Evolutionary conservation across 140 eudicot genomes (phyloP).

Genomic region (Cichorium intybus): DNA sequence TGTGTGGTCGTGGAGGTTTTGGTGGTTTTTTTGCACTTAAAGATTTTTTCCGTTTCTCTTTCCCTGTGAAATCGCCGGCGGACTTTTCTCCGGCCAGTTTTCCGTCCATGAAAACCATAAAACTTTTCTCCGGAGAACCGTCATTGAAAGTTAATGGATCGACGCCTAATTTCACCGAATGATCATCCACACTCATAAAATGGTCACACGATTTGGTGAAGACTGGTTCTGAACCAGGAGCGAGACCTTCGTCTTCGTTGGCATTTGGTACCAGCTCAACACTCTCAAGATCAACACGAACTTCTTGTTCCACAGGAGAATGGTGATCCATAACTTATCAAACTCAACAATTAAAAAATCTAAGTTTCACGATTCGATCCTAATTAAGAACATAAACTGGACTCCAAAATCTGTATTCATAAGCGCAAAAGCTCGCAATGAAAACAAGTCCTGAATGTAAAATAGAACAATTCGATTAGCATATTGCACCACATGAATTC

Average conservation of each 20-base stretch:
- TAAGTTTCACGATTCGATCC: background rate
- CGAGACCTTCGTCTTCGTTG: constrained; percentile 12
- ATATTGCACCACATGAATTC: background rate
- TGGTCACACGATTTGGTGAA: constrained; percentile 21
- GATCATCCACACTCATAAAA: constrained; percentile 8
- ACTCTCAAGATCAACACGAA: constrained; percentile 48
- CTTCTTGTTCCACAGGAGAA: constrained; percentile 31
- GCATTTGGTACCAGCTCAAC: background rate
- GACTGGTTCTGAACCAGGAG: constrained; percentile 5
- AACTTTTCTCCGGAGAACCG: background rate
- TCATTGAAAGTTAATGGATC: background rate
- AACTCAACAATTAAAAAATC: background rate
- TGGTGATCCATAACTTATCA: constrained; percentile 27
- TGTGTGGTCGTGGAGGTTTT: constrained; percentile 59
- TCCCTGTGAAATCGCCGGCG: constrained; percentile 6
- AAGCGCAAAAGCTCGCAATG: constrained; percentile 4
- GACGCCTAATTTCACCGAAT: background rate
- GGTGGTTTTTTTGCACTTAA: constrained; percentile 69
- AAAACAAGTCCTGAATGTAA: constrained; percentile 14
- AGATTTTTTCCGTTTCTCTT: constrained; percentile 41
- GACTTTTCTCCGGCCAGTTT: background rate
- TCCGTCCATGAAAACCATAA: constrained; percentile 4
- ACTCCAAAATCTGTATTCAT: background rate
- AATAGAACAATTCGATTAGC: constrained; percentile 6
- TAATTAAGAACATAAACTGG: background rate